phyloP scores from a whole-genome alignment of 2,329 filamentous ascomycete species.

The Fusarium verticillioides region DNA sequence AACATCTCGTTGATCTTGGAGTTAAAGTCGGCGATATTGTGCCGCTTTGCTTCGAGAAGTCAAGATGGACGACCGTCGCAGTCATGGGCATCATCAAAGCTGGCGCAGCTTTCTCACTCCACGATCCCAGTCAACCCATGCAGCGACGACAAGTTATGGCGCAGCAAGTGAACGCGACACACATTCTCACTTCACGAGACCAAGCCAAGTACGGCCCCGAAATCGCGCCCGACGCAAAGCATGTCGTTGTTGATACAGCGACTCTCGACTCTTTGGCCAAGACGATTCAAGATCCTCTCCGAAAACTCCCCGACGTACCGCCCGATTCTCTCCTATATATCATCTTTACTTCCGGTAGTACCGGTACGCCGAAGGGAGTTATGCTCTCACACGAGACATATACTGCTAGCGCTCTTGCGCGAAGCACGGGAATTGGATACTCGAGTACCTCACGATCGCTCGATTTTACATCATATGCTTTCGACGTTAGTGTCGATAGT shows the following conservation, averaged over 20 bases:
- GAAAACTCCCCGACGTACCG: conserved; percentile 53
- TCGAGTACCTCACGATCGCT: conserved; percentile 54
- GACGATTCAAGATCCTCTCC: conserved; percentile 24
- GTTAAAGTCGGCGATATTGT: conserved; percentile 44
- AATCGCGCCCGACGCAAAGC: conserved; percentile 34
- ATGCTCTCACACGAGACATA: conserved; percentile 62
- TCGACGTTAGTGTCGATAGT: conserved; percentile 65
- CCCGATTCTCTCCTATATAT: conserved; percentile 60
- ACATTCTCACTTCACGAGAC: conserved; percentile 36
- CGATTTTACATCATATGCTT: conserved; percentile 63
- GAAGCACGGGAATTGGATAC: conserved; percentile 53
- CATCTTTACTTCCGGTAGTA: conserved; percentile 74
- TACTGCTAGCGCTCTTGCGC: conserved; percentile 51
- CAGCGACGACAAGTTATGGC: conserved; percentile 41
- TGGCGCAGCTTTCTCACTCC: conserved; percentile 49
- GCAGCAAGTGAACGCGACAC: conserved; percentile 28
- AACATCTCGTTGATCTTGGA: conserved; percentile 36
- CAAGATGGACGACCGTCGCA: conserved; percentile 45
- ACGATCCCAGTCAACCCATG: conserved; percentile 45
- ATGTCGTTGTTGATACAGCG: conserved; percentile 30
- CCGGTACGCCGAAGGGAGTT: conserved; percentile 72
- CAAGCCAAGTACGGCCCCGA: conserved; percentile 28
- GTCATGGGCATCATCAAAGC: conserved; percentile 49
- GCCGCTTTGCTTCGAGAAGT: conserved; percentile 49
- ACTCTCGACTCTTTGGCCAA: conserved; percentile 24